phyloP scores from a whole-genome alignment of 768 basidiomycete species.

The Pisolithus microcarpus region DNA sequence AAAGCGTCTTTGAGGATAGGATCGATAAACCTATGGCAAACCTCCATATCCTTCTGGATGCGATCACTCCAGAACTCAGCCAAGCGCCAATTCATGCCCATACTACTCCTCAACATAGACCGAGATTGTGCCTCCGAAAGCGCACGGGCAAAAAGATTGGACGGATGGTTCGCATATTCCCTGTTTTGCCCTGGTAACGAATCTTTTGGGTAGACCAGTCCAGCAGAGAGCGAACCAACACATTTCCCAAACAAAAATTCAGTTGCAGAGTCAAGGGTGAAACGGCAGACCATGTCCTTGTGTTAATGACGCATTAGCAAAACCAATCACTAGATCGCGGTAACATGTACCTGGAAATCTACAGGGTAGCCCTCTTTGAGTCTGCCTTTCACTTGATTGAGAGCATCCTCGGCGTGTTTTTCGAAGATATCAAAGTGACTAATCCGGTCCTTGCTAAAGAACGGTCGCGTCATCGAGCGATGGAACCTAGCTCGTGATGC shows the following conservation, averaged over 20 bases:
- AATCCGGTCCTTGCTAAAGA: slow-evolving; percentile 35
- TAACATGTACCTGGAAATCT: slow-evolving; percentile 31
- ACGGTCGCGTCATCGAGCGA: slow-evolving; percentile 36
- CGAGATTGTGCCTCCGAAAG: slow-evolving; percentile 32
- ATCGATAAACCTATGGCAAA: slow-evolving; percentile 45
- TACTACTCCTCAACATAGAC: slow-evolving; percentile 21
- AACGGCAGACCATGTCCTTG: slow-evolving; percentile 33
- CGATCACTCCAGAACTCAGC: slow-evolving; percentile 46
- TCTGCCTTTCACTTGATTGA: slow-evolving; percentile 27
- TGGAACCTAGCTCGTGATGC: slow-evolving; percentile 27
- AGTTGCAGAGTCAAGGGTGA: slow-evolving; percentile 52
- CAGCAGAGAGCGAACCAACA: slow-evolving; percentile 32
- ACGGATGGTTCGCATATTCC: slow-evolving; percentile 21
- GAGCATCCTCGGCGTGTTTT: slow-evolving; percentile 26
- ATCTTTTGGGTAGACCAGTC: slow-evolving; percentile 28
- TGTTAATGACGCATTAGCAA: not conserved
- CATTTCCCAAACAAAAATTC: slow-evolving; percentile 47
- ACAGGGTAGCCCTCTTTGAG: slow-evolving; percentile 31
- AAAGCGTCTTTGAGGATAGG: slow-evolving; percentile 47
- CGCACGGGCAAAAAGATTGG: slow-evolving; percentile 33
- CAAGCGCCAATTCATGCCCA: slow-evolving; percentile 46
- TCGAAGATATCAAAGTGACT: slow-evolving; percentile 37
- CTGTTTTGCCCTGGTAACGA: slow-evolving; percentile 17
- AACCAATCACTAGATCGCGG: not conserved
- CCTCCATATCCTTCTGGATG: slow-evolving; percentile 37